phyloP scores from a whole-genome alignment of 345 rosid species.

The Physaria fendleri region DNA sequence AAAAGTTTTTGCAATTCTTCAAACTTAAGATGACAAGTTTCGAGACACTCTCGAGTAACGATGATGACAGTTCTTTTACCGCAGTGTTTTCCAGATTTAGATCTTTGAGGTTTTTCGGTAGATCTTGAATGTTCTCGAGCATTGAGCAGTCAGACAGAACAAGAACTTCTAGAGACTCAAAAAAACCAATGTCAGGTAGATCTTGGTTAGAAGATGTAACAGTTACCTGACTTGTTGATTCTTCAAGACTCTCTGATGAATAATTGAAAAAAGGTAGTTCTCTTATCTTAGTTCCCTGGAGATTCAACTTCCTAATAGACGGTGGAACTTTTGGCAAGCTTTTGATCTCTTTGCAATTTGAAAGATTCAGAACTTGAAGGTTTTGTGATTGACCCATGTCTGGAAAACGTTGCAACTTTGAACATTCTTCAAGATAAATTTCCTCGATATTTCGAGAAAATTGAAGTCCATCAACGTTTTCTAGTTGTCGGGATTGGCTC shows the following conservation, averaged over 20 bases:
- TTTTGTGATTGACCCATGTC: neutral
- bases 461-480: neutral
- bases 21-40: neutral
- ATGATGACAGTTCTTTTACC: neutral
- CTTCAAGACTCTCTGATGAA: neutral
- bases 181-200: neutral
- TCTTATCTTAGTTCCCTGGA: neutral
- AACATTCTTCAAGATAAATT: neutral
- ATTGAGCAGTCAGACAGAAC: neutral
- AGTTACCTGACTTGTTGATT: neutral
- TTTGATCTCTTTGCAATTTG: neutral
- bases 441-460: neutral
- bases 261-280: neutral
- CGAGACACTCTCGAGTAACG: neutral
- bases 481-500: neutral
- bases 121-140: neutral
- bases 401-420: neutral
- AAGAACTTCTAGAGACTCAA: neutral
- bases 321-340: neutral
- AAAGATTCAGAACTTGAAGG: neutral
- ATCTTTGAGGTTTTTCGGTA: neutral
- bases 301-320: neutral
- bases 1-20: neutral
- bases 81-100: neutral
- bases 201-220: no score